Evolutionary conservation across 2,329 filamentous ascomycete species (phyloP), one percentile per base, ranked within the genome.

Genomic region (Aspergillus piperis): DNA sequence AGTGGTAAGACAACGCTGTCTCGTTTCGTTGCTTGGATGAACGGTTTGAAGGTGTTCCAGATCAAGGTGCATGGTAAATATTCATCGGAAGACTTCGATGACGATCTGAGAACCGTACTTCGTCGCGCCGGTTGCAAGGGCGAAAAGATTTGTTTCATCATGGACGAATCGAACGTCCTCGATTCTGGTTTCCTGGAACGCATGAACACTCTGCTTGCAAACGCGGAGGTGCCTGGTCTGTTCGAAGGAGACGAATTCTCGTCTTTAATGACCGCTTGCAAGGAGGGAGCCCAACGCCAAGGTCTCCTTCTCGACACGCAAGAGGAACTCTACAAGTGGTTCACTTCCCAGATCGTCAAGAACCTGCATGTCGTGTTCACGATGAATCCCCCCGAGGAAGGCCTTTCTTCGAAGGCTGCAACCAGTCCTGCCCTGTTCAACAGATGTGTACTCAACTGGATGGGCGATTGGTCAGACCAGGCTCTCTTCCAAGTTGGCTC

Each of bases 271-370:
- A 99, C 96, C 25, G 92, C 93, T 58, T 99, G 96, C 82, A 98
- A 97, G 77, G 95, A 99, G 80, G 96, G 95, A 61, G 94, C 95
- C 19, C 95, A 99, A 76, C 89, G 93, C 63, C 95, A 99, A 80
- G 95, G 95, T 51, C 84, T 98, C 60, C 87, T 98, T 61, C 86
- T 99, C 1, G 95, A 99, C 78, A 98, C 95, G 1, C 93, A 96
- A 68, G 96, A 99, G 80, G 95, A 99, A 77, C 83, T 99, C n/a
- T 99, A 99, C 84, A 98, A 98, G 80, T 99, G 95, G 95, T 99
- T 99, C 80, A 99, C 96, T 0, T 91, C 96, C 70, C 95, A 99
- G 76, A 98, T 99, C 70, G 91, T 99, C 75, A 96, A 96, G 82
- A 99, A 99, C 73, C 81, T 99, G 42, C 95, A 99, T 71, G 95